Base-by-base conservation (phyloP, 2,329 filamentous ascomycete genomes). In the Alternaria longipes region DNA sequence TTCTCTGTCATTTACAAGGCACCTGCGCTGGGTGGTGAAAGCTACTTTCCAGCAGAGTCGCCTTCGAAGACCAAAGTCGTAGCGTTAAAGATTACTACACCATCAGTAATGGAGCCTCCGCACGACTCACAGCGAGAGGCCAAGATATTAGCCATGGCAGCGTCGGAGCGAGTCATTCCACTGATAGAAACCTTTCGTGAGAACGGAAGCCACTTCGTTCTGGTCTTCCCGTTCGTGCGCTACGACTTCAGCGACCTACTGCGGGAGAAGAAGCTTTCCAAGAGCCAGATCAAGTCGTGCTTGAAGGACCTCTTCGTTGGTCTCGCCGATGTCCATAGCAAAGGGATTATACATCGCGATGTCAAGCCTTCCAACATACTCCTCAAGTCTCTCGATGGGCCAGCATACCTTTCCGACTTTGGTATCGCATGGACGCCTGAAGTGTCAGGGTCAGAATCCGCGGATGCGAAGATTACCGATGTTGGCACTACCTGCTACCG, bases 401-500 rank as follows among this genome's bases (percentile, higher is more conserved):
- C 92, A 5, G 92, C 91, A 4, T 91, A 89, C 68, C 84, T 99
- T 3, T 89, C 92, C 36, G 95, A 99, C 78, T 98, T 99, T 80
- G 94, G 95, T 52, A 96, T 95, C 40, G 88, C 94, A 8, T 97
- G 93, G 93, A 88, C 90, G 67, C 86, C 90, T 3, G 78, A 84
- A 11, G 79, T 83, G 22, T 66, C 78, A 6, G 79, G 81, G 4
- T 85, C 86, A 14, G 95, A 99, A 75, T 83, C 87, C 1, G 73
- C 82, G 8, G 76, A 87, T 55, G 72, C 84, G 56, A 98, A 98
- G 79, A 91, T 97, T 54, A 90, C 95, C 8, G 96, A 99, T 76
- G 91, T 99, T 26, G 95, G 95, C 36, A 98, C 94, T 1, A 94
- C 94, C 0, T 88, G 91, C 50, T 99, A 99, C 80, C 89, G 96